phyloP scores from a whole-genome alignment of 805 yeast species.

The Wickerhamiella australiensis region DNA sequence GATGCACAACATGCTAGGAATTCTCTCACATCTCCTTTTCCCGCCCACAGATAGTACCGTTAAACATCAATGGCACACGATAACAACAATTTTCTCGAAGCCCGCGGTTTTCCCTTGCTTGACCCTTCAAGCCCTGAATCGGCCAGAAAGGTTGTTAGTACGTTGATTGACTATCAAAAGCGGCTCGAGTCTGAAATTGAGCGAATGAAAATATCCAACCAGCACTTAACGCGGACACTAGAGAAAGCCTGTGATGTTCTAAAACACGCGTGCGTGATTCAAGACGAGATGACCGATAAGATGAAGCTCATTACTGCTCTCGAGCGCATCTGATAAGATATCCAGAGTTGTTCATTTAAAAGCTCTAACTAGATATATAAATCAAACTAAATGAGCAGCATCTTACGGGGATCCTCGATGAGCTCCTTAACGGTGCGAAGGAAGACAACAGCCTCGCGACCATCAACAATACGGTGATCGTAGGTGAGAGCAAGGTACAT shows the following conservation, averaged over 20 bases:
- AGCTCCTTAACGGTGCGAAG: constrained; percentile 90
- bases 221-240: background rate
- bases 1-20: no score
- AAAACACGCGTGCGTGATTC: background rate
- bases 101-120: background rate
- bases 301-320: background rate
- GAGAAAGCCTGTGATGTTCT: background rate
- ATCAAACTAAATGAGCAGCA: constrained; percentile 44
- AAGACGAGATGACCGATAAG: background rate
- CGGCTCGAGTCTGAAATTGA: background rate
- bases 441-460: constrained; percentile 98
- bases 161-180: background rate
- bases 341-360: background rate
- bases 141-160: background rate
- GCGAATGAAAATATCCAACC: background rate
- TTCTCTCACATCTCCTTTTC: no score
- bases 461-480: constrained; percentile 96
- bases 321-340: background rate
- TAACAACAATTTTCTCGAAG: background rate
- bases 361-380: background rate
- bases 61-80: background rate
- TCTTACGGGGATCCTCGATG: constrained; percentile 97
- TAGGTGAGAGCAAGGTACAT: constrained; percentile 98
- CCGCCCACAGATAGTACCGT: no score
- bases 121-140: background rate